Conservation (phyloP, 2,329 filamentous ascomycete species). For the Onygena corvina region DNA sequence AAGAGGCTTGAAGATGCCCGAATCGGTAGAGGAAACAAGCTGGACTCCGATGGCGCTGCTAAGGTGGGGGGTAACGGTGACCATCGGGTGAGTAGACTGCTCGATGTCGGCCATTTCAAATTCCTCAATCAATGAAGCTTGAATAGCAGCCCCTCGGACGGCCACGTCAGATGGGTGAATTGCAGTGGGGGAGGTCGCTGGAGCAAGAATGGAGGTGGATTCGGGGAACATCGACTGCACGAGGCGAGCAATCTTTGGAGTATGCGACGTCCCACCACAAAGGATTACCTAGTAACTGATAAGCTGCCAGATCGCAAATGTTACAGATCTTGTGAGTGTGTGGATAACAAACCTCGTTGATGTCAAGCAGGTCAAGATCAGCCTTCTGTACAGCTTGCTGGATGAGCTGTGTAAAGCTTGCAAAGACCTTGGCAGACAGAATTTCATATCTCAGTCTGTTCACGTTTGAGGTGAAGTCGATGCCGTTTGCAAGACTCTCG, state of each 20-base stretch:
- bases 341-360: conserved; percentile 55
- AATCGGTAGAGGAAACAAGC: conserved; percentile 35
- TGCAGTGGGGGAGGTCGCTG: conserved; percentile 61
- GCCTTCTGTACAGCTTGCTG: conserved; percentile 84
- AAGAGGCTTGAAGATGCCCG: conserved; percentile 66
- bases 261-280: conserved; percentile 83
- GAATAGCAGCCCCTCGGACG: conserved; percentile 83
- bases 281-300: conserved; percentile 55
- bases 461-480: conserved; percentile 83
- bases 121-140: conserved; percentile 86
- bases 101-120: conserved; percentile 90
- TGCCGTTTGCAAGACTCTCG: conserved; percentile 75
- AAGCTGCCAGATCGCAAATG: conserved; percentile 8
- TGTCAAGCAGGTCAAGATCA: conserved; percentile 76
- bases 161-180: conserved; percentile 90
- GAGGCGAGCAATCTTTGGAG: conserved; percentile 78
- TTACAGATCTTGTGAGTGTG: background rate
- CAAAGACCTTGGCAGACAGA: conserved; percentile 72
- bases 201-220: conserved; percentile 65
- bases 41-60: conserved; percentile 79
- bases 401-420: conserved; percentile 75
- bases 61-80: conserved; percentile 87
- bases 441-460: conserved; percentile 92
- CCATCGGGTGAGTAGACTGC: conserved; percentile 87
- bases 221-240: conserved; percentile 69